These are phyloP conservation scores for Mortierella claussenii DNA, from an alignment of 192 early-diverging fungal genomes.

Conservation along the genomic window DNA sequence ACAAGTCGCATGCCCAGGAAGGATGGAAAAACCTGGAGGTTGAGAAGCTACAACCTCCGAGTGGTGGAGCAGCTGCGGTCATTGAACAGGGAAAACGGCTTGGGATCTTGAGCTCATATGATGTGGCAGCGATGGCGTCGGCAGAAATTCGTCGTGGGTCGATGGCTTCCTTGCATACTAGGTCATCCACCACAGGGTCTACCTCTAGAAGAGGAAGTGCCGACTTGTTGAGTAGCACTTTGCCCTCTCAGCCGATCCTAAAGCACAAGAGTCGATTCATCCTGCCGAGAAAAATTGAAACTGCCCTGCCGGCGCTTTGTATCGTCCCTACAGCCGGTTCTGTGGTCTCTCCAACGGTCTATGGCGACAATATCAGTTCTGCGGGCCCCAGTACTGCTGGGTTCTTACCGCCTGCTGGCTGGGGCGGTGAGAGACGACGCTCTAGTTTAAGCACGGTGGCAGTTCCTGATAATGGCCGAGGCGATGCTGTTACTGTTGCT, in stretches of 20 bases:
- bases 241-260: constrained; percentile 14
- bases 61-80: too few species aligned
- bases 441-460: constrained; percentile 38
- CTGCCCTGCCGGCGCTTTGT: background rate
- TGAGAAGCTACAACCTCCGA: too few species aligned
- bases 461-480: constrained; percentile 33
- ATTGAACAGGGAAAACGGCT: too few species aligned
- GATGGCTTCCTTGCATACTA: constrained; percentile 3
- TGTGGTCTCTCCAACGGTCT: constrained; percentile 24
- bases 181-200: background rate
- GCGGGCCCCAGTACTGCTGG: constrained; percentile 30
- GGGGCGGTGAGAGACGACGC: constrained; percentile 42
- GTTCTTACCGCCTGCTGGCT: constrained; percentile 31
- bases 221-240: background rate
- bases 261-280: constrained; percentile 36
- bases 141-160: background rate
- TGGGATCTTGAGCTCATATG: too few species aligned
- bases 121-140: constrained; percentile 7
- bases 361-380: constrained; percentile 13
- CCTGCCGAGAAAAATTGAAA: constrained; percentile 42
- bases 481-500: too few species aligned
- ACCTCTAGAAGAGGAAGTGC: constrained; percentile 10
- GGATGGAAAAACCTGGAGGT: constrained; percentile 32
- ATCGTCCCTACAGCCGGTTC: constrained; percentile 1
- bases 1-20: constrained; percentile 46